These are phyloP conservation scores for Penicillium alfredii DNA, from an alignment of 495 filamentous ascomycete species.

Conservation along the genomic window DNA sequence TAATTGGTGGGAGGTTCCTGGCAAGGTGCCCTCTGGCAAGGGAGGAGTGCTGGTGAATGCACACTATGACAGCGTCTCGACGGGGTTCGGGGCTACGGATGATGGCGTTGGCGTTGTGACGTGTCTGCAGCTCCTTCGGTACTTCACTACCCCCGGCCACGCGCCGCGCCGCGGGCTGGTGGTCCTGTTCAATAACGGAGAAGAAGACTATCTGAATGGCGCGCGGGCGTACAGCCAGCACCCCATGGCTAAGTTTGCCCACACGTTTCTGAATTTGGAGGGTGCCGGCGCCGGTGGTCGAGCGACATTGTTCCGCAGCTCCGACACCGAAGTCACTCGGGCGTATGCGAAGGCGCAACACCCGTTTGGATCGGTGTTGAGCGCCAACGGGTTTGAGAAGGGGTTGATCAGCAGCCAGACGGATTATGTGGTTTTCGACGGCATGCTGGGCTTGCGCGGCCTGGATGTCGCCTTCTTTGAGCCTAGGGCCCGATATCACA, in stretches of 20 bases:
- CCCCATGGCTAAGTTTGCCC: constrained; percentile 67
- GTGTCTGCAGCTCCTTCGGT: constrained; percentile 77
- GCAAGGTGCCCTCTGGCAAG: constrained; percentile 46
- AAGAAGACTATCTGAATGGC: constrained; percentile 90
- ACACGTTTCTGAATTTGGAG: constrained; percentile 90
- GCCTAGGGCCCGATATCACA: constrained; percentile 86
- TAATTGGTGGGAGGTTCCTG: constrained; percentile 55
- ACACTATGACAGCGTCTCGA: constrained; percentile 92
- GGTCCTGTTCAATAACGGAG: constrained; percentile 87
- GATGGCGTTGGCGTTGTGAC: constrained; percentile 87
- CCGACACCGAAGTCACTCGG: constrained; percentile 78
- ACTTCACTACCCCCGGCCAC: constrained; percentile 75
- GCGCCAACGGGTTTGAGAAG: constrained; percentile 73
- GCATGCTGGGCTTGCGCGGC: constrained; percentile 75
- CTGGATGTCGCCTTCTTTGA: constrained; percentile 88
- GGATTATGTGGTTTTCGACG: constrained; percentile 82
- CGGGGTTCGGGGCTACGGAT: constrained; percentile 87
- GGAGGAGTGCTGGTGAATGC: constrained; percentile 88
- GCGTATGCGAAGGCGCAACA: constrained; percentile 64
- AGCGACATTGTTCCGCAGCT: constrained; percentile 78
- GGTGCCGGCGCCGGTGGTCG: constrained; percentile 91
- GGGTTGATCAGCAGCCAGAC: constrained; percentile 78
- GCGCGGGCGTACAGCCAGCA: constrained; percentile 80
- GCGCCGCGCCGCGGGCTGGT: constrained; percentile 76
- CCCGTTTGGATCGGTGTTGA: constrained; percentile 79